phyloP scores from a whole-genome alignment of 306 rosid genomes.

The Quercus bicolor region DNA sequence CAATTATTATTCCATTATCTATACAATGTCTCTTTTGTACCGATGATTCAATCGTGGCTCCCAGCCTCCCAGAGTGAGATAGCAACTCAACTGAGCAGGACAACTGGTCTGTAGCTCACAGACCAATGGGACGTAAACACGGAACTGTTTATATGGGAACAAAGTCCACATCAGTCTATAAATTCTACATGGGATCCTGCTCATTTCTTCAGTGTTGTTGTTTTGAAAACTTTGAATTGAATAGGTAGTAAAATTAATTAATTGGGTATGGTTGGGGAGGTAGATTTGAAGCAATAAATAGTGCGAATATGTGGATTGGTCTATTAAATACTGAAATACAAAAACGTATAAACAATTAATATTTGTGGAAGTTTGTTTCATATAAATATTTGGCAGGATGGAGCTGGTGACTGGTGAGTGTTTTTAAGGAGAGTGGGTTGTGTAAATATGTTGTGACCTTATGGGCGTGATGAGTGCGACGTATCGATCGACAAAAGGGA shows the following conservation, averaged over 20 bases:
- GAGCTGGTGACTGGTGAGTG: slow-evolving; percentile 23
- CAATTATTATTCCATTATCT: background rate
- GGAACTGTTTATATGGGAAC: slow-evolving; percentile 11
- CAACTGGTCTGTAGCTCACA: slow-evolving; percentile 38
- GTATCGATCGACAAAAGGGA: slow-evolving; percentile 76
- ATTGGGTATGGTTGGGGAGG: slow-evolving; percentile 45
- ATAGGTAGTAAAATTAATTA: slow-evolving; percentile 32
- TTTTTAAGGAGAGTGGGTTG: slow-evolving; percentile 24
- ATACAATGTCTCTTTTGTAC: slow-evolving; percentile 36
- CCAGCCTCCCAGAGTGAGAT: slow-evolving; percentile 31
- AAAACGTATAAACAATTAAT: slow-evolving; percentile 20
- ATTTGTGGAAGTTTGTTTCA: slow-evolving; percentile 55
- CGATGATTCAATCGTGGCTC: slow-evolving; percentile 71
- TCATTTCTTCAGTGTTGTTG: slow-evolving; percentile 1
- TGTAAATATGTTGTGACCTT: slow-evolving; percentile 7
- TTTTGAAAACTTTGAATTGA: slow-evolving; percentile 23
- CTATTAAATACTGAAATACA: slow-evolving; percentile 37
- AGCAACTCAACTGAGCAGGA: slow-evolving; percentile 25
- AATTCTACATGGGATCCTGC: slow-evolving; percentile 24
- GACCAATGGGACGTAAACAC: slow-evolving; percentile 21
- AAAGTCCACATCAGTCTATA: slow-evolving; percentile 20
- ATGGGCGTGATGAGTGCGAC: slow-evolving; percentile 99
- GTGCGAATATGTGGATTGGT: slow-evolving; percentile 31
- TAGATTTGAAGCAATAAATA: slow-evolving; percentile 55
- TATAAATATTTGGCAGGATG: slow-evolving; percentile 15